Conservation (phyloP, 2,329 filamentous ascomycete species). For the Raffaelea ambrosiae region DNA sequence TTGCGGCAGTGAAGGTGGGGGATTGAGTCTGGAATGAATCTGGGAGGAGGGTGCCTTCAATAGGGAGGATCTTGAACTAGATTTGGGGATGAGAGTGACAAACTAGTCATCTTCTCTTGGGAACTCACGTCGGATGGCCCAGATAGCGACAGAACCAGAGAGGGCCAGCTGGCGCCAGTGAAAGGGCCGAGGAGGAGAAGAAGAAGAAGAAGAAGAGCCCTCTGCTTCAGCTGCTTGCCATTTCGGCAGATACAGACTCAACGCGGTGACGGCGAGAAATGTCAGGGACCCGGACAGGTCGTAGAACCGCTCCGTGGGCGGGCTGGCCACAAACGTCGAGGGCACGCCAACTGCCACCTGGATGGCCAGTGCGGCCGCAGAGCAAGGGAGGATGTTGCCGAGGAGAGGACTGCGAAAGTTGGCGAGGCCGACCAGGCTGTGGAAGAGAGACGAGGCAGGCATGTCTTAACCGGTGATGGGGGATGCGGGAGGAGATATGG, state of each 20-base stretch:
- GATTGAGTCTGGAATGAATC: too few relatives aligned
- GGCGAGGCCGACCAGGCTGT: slow-evolving; percentile 47
- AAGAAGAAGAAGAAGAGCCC: slow-evolving; percentile 33
- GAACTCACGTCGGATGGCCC: slow-evolving; percentile 51
- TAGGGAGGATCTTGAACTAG: too few relatives aligned
- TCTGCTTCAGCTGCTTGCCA: slow-evolving; percentile 32
- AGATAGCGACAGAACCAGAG: slow-evolving; percentile 36
- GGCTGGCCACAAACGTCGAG: slow-evolving; percentile 36
- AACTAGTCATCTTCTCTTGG: too few relatives aligned
- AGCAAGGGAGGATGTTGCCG: slow-evolving; percentile 51
- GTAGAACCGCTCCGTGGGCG: slow-evolving; percentile 58
- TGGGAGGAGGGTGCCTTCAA: too few relatives aligned
- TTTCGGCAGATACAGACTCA: slow-evolving; percentile 53
- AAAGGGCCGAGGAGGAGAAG: too few relatives aligned
- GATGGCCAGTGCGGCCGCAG: slow-evolving; percentile 54
- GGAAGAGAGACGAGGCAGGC: slow-evolving; percentile 11
- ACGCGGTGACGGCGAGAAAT: slow-evolving; percentile 54
- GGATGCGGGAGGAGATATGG: too few relatives aligned
- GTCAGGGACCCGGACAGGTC: slow-evolving; percentile 59
- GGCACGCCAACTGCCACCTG: slow-evolving; percentile 55
- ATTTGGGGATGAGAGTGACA: too few relatives aligned
- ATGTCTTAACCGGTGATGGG: too few relatives aligned
- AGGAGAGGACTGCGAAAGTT: slow-evolving; percentile 43
- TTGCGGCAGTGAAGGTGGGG: too few relatives aligned
- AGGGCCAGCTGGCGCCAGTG: slow-evolving; percentile 24